These are phyloP conservation scores for Cordyceps fumosorosea DNA, from an alignment of 2,329 filamentous ascomycete genomes.

Conservation along the genomic window DNA sequence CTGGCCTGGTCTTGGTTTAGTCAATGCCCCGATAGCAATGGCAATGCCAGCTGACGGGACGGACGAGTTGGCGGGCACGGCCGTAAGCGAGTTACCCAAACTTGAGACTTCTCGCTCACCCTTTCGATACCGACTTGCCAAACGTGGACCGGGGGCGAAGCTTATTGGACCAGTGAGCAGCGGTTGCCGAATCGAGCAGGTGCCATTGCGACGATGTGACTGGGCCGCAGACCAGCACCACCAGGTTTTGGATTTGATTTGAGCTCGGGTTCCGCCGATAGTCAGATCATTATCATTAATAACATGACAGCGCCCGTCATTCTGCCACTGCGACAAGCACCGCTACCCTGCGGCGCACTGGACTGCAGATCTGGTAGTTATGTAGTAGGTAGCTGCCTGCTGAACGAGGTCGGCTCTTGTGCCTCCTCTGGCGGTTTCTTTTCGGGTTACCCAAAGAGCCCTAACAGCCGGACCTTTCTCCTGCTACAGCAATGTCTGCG, in stretches of 20 bases:
- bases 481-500: background rate
- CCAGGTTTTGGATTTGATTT: background rate
- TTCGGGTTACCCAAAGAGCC: no score
- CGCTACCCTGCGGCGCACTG: background rate
- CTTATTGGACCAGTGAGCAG: constrained; percentile 3
- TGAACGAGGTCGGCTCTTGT: background rate
- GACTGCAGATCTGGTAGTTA: background rate
- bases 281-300: background rate
- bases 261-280: constrained; percentile 4
- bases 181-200: constrained; percentile 5
- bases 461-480: background rate
- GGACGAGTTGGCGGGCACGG: background rate
- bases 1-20: background rate
- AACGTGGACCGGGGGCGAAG: constrained; percentile 10
- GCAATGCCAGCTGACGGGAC: background rate
- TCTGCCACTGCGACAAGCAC: background rate
- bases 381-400: background rate
- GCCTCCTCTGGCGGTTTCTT: background rate
- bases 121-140: constrained; percentile 7
- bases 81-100: background rate
- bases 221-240: background rate
- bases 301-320: background rate
- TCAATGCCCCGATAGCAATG: background rate
- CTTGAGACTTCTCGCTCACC: background rate
- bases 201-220: constrained; percentile 6